phyloP scores from a whole-genome alignment of 2,329 filamentous ascomycete species.

The Plectosphaerella cucumerina region DNA sequence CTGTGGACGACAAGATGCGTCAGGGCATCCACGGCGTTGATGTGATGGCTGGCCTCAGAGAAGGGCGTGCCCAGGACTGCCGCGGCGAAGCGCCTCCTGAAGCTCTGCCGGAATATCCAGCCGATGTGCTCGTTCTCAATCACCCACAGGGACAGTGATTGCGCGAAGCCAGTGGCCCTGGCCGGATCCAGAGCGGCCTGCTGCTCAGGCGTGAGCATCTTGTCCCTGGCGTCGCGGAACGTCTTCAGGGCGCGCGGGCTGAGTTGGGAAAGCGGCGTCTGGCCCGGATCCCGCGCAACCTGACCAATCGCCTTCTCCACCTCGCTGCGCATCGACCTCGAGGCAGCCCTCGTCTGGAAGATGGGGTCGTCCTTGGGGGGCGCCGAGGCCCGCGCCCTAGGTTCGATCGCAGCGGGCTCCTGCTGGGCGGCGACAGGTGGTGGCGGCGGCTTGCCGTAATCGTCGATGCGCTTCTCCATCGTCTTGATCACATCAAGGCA shows the following conservation, averaged over 20 bases:
- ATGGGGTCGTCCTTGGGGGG: conserved; percentile 42
- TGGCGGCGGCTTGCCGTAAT: conserved; percentile 45
- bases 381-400: conserved; percentile 25
- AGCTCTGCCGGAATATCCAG: conserved; percentile 65
- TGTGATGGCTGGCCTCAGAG: conserved; percentile 62
- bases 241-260: conserved; percentile 48
- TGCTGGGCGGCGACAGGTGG: conserved; percentile 23
- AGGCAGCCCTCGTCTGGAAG: conserved; percentile 32
- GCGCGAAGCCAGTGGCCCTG: conserved; percentile 44
- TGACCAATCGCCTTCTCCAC: conserved; percentile 42
- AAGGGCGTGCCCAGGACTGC: conserved; percentile 72
- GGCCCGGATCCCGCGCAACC: conserved; percentile 41
- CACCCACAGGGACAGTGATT: conserved; percentile 39
- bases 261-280: conserved; percentile 42
- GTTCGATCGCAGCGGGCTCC: conserved; percentile 15
- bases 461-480: conserved; percentile 64
- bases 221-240: conserved; percentile 41
- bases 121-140: conserved; percentile 54
- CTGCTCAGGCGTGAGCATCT: conserved; percentile 48
- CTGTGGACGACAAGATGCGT: conserved; percentile 67
- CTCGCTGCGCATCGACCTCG: conserved; percentile 34
- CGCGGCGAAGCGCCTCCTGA: conserved; percentile 58
- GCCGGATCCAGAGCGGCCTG: conserved; percentile 47
- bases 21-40: conserved; percentile 68
- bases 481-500: conserved; percentile 67